Percentiles rank a stretch among this genome's conserved stretches.
phyloP scores from a whole-genome alignment of 192 early-diverging fungal species.

The Backusella tarrabulga region DNA sequence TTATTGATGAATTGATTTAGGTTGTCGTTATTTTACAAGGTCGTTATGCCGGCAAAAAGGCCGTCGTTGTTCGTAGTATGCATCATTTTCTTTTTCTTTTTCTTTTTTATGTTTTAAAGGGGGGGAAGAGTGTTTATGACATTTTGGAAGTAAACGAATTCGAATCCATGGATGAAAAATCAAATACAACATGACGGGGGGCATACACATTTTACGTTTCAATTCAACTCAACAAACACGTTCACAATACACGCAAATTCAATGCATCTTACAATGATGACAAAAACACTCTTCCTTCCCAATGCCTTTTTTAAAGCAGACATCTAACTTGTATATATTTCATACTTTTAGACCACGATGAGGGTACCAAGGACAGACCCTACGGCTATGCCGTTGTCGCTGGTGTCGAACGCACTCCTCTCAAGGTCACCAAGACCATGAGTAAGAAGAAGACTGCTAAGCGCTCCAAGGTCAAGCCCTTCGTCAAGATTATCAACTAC shows the following conservation, averaged over 20 bases:
- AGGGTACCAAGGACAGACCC: slow-evolving; percentile 94
- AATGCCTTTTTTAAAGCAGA: no score
- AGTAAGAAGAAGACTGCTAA: slow-evolving; percentile 93
- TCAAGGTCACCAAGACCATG: slow-evolving; percentile 97
- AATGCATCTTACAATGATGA: no score
- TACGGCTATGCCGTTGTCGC: slow-evolving; percentile 99
- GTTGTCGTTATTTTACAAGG: slow-evolving; percentile 98
- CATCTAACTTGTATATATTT: no score
- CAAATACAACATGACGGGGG: neutral
- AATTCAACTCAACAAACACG: neutral
- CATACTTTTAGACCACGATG: slow-evolving; percentile 65
- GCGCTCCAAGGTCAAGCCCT: slow-evolving; percentile 97
- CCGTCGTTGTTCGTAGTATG: slow-evolving; percentile 92
- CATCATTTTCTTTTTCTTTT: slow-evolving; percentile 26
- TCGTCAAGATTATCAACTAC: slow-evolving; percentile 98
- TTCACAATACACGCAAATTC: no score
- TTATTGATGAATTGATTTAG: slow-evolving; percentile 40
- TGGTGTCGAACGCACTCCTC: slow-evolving; percentile 95
- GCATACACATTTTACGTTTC: neutral
- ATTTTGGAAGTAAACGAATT: slow-evolving; percentile 3
- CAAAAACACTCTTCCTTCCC: no score
- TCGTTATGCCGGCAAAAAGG: slow-evolving; percentile 99
- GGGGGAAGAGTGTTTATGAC: slow-evolving; percentile 31
- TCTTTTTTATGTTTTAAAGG: neutral
- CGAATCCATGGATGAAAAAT: neutral